These are phyloP conservation scores for Onygena corvina DNA, from an alignment of 2,329 filamentous ascomycete genomes.

Conservation along the genomic window DNA sequence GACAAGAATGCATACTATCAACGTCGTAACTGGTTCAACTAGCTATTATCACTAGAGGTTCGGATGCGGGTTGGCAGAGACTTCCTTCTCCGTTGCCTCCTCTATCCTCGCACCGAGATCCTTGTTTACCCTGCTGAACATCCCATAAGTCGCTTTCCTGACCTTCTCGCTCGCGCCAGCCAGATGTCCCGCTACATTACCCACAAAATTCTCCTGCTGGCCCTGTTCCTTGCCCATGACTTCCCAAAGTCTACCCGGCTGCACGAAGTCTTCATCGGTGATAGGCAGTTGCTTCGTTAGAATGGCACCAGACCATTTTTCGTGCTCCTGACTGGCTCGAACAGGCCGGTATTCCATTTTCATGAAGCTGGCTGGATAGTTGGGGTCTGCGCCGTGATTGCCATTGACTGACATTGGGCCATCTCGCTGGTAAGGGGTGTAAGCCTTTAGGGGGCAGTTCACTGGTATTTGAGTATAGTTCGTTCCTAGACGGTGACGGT, in stretches of 20 bases:
- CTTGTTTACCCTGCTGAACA: slow-evolving; percentile 47
- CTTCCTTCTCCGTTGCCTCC: slow-evolving; percentile 39
- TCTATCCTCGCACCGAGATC: slow-evolving; percentile 44
- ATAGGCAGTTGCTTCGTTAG: slow-evolving; percentile 32
- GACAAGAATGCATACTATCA: too few species aligned
- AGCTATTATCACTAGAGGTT: neutral
- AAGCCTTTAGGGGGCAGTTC: slow-evolving; percentile 43
- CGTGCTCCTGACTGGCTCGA: slow-evolving; percentile 33
- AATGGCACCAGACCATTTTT: slow-evolving; percentile 33
- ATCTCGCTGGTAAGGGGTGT: slow-evolving; percentile 59
- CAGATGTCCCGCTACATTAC: slow-evolving; percentile 49
- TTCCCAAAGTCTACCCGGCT: slow-evolving; percentile 35
- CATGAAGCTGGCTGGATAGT: slow-evolving; percentile 39
- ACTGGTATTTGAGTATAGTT: slow-evolving; percentile 56
- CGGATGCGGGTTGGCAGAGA: slow-evolving; percentile 9
- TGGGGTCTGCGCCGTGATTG: slow-evolving; percentile 50
- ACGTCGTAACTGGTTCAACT: neutral
- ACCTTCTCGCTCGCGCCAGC: slow-evolving; percentile 43
- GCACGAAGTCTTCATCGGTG: slow-evolving; percentile 35
- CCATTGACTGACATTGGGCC: slow-evolving; percentile 56
- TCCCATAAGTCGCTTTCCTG: slow-evolving; percentile 47
- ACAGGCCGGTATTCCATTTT: slow-evolving; percentile 29
- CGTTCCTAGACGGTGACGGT: slow-evolving; percentile 50
- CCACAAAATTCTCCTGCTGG: slow-evolving; percentile 51
- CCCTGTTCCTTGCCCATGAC: slow-evolving; percentile 36